A percentile compares a stretch with the other conserved stretches of the same genome.
Conservation (phyloP, 2,329 filamentous ascomycete genomes). For the Epichloe glyceriae region DNA sequence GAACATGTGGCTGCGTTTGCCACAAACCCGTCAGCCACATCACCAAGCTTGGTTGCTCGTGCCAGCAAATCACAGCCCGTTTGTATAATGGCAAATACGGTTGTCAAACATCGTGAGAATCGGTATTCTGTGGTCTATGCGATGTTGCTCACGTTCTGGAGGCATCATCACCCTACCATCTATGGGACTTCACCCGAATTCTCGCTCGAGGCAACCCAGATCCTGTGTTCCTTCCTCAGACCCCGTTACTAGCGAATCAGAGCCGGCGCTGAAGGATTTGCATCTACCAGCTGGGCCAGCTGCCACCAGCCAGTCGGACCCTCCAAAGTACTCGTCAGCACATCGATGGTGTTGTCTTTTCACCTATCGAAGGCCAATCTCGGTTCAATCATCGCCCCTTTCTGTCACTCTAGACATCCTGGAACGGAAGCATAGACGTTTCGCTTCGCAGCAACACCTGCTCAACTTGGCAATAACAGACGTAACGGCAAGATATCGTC, state of each 20-base stretch:
- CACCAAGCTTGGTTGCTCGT: background rate
- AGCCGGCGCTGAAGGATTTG: background rate
- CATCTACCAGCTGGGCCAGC: conserved; percentile 2
- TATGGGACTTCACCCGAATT: background rate
- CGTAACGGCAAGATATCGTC: background rate
- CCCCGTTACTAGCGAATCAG: background rate
- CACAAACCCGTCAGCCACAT: conserved; percentile 3
- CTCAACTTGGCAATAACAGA: background rate
- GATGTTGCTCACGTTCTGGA: background rate
- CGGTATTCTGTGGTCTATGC: background rate
- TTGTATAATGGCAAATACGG: background rate
- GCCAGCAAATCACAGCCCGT: background rate
- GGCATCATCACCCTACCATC: background rate
- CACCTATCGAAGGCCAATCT: background rate
- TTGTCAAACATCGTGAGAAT: background rate
- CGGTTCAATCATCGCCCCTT: no score
- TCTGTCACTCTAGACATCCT: background rate
- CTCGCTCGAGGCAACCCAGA: background rate
- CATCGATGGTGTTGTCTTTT: background rate
- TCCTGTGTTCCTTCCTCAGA: background rate
- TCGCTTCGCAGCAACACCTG: background rate
- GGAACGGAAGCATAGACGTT: background rate
- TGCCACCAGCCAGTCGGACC: conserved; percentile 5
- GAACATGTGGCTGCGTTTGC: background rate
- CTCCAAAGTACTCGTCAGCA: background rate